phyloP scores from a whole-genome alignment of 2,329 filamentous ascomycete species.

The Leptographium wingfieldii region DNA sequence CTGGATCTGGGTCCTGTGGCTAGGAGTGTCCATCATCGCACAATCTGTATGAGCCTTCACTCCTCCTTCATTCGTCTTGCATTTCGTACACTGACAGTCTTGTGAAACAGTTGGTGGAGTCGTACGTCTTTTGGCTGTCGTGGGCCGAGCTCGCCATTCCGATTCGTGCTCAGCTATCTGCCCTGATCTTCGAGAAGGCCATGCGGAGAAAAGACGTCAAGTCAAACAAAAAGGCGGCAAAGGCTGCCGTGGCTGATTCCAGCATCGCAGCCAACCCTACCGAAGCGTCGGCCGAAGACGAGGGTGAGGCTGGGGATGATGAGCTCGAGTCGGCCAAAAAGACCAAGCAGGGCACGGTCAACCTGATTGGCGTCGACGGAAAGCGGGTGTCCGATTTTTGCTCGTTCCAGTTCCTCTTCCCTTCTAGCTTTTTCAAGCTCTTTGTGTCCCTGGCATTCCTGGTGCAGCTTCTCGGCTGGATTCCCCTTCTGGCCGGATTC shows the following conservation, averaged over 20 bases:
- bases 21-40: slow-evolving; percentile 47
- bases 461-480: slow-evolving; percentile 58
- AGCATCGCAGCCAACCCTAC: slow-evolving; percentile 17
- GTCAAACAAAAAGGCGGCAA: slow-evolving; percentile 34
- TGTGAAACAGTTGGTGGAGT: slow-evolving; percentile 40
- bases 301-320: slow-evolving; percentile 27
- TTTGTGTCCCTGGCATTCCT: slow-evolving; percentile 54
- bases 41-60: slow-evolving; percentile 22
- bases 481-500: slow-evolving; percentile 53
- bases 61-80: not conserved
- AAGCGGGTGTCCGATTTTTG: slow-evolving; percentile 57
- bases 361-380: slow-evolving; percentile 65
- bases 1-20: slow-evolving; percentile 55
- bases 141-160: slow-evolving; percentile 51
- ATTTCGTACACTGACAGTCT: not conserved
- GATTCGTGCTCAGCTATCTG: slow-evolving; percentile 55
- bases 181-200: slow-evolving; percentile 64
- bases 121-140: slow-evolving; percentile 54
- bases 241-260: slow-evolving; percentile 17
- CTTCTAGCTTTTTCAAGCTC: slow-evolving; percentile 49
- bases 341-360: slow-evolving; percentile 60
- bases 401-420: slow-evolving; percentile 53
- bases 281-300: slow-evolving; percentile 6
- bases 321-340: slow-evolving; percentile 31
- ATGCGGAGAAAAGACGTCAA: slow-evolving; percentile 69